These are phyloP conservation scores for Spinacia oleracea DNA, from an alignment of 179 eudicot genomes.

Conservation along the genomic window DNA sequence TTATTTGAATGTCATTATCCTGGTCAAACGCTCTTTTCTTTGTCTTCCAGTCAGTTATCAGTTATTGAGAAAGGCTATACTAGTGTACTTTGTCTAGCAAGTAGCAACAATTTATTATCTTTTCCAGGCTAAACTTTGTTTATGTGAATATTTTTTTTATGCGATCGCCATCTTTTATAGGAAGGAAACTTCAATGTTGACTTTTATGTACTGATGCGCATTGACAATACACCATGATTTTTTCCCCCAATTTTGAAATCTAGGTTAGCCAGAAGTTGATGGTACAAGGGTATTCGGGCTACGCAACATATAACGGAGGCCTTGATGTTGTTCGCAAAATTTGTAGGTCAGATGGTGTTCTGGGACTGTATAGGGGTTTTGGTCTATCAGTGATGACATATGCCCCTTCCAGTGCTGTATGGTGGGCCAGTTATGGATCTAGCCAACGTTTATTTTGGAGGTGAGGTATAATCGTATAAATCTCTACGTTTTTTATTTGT, in stretches of 20 bases:
- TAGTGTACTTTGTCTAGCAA: not conserved
- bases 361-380: slow-evolving; percentile 94
- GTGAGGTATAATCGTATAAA: slow-evolving; percentile 31
- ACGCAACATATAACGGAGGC: slow-evolving; percentile 85
- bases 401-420: slow-evolving; percentile 97
- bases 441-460: slow-evolving; percentile 96
- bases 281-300: slow-evolving; percentile 99
- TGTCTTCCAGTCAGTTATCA: not conserved
- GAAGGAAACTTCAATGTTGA: not conserved
- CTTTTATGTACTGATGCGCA: not conserved
- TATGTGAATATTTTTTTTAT: not conserved
- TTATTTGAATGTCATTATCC: not conserved
- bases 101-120: not conserved
- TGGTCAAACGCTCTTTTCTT: not conserved
- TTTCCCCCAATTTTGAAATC: not conserved
- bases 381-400: slow-evolving; percentile 92
- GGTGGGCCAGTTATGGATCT: slow-evolving; percentile 99
- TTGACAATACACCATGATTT: not conserved
- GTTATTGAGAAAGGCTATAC: not conserved
- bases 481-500: slow-evolving; percentile 6
- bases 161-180: not conserved
- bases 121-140: not conserved
- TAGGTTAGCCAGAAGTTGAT: slow-evolving; percentile 96
- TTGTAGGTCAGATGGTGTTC: slow-evolving; percentile 74
- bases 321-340: slow-evolving; percentile 88